Conservation (phyloP, 306 rosid species). For the Cajanus cajan region DNA sequence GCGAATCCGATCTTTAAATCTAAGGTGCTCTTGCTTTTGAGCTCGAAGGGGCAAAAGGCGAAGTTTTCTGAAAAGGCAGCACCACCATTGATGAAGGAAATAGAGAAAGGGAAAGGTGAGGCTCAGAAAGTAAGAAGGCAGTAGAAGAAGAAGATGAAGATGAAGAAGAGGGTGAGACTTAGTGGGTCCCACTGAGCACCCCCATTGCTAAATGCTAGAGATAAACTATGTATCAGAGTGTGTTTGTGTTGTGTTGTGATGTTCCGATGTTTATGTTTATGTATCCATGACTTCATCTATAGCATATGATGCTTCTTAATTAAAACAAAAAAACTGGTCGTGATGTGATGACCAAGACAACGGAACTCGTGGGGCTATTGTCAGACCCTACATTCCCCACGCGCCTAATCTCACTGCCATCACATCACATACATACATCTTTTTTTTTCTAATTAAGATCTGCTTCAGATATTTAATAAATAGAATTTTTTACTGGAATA, state of each 20-base stretch:
- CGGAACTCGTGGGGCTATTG: slow-evolving; percentile 31
- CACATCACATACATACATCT: not conserved
- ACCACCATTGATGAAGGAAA: slow-evolving; percentile 32
- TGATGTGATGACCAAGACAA: slow-evolving; percentile 25
- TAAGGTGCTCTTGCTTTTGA: slow-evolving; percentile 49
- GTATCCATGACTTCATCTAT: not conserved
- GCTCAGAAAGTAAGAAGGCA: slow-evolving; percentile 32
- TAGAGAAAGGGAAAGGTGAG: slow-evolving; percentile 7
- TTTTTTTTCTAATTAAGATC: too few species aligned
- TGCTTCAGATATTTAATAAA: too few species aligned
- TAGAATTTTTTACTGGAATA: too few species aligned
- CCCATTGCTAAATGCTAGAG: slow-evolving; percentile 19
- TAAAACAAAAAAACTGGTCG: not conserved
- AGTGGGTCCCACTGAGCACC: slow-evolving; percentile 35
- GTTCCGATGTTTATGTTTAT: not conserved
- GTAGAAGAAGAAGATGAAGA: not conserved
- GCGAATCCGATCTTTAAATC: slow-evolving; percentile 52
- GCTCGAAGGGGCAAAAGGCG: slow-evolving; percentile 44
- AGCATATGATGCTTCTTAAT: not conserved
- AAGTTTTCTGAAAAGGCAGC: slow-evolving; percentile 41
- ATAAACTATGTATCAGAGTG: not conserved
- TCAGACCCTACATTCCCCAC: slow-evolving; percentile 21
- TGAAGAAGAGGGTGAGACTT: slow-evolving; percentile 29
- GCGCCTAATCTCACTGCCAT: slow-evolving; percentile 10
- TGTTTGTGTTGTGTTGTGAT: not conserved